Conservation (phyloP, 768 basidiomycete genomes). For the Exidia glandulosa region DNA sequence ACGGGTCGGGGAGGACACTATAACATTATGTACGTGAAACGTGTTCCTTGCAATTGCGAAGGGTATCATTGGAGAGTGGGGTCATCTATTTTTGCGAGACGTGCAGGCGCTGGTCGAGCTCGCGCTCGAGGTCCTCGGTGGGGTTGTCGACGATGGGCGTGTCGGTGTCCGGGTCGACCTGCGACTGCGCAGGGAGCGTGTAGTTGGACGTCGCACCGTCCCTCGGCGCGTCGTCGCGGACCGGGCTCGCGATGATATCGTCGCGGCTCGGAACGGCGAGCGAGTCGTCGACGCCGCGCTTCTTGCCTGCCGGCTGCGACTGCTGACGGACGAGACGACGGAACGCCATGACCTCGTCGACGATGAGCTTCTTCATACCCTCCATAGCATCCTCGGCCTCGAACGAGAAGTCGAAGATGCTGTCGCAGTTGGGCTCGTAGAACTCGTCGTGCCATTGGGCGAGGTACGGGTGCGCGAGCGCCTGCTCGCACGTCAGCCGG, state of each 20-base stretch:
- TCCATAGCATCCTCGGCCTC: slow-evolving; percentile 95
- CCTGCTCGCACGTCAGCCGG: slow-evolving; percentile 93
- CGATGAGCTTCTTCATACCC: slow-evolving; percentile 93
- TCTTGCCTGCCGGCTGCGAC: slow-evolving; percentile 57
- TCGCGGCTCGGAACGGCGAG: slow-evolving; percentile 60
- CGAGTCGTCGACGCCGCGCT: slow-evolving; percentile 44
- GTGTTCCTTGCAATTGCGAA: background rate
- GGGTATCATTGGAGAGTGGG: background rate
- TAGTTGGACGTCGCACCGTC: slow-evolving; percentile 66
- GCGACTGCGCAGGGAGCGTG: slow-evolving; percentile 26
- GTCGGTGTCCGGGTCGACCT: slow-evolving; percentile 27
- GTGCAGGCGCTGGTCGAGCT: slow-evolving; percentile 28
- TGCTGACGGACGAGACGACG: slow-evolving; percentile 81
- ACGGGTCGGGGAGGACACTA: too few relatives aligned
- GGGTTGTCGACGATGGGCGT: slow-evolving; percentile 78
- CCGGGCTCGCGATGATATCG: slow-evolving; percentile 69
- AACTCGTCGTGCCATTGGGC: slow-evolving; percentile 97
- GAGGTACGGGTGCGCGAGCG: slow-evolving; percentile 87
- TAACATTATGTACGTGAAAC: background rate
- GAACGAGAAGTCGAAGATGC: slow-evolving; percentile 81
- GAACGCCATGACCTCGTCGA: slow-evolving; percentile 86
- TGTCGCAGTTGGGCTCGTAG: slow-evolving; percentile 80
- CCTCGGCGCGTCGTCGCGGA: slow-evolving; percentile 45
- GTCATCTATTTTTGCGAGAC: background rate
- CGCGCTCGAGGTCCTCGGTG: slow-evolving; percentile 73